Percentiles rank a stretch among this genome's conserved stretches.
These are phyloP conservation scores for Suhomyces sp. DNA, from an alignment of 805 yeast genomes.

Conservation along the genomic window DNA sequence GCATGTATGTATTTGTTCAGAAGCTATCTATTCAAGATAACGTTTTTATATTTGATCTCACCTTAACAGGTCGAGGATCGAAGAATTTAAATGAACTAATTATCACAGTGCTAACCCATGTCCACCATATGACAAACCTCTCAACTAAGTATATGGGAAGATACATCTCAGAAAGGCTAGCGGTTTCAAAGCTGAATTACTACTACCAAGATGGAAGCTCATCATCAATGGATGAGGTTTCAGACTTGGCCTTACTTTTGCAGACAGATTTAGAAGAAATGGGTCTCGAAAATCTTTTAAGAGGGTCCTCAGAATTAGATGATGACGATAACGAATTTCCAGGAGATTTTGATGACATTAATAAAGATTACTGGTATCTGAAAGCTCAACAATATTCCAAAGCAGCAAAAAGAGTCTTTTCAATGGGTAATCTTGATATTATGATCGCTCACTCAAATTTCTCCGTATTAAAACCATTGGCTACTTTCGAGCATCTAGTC, in stretches of 20 bases:
- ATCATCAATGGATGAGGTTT: slow-evolving; percentile 50
- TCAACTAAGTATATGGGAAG: slow-evolving; percentile 29
- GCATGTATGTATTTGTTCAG: slow-evolving; percentile 44
- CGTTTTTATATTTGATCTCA: slow-evolving; percentile 50
- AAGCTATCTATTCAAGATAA: slow-evolving; percentile 33
- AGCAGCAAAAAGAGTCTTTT: slow-evolving; percentile 30
- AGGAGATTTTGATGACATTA: slow-evolving; percentile 34
- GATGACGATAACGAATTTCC: slow-evolving; percentile 8
- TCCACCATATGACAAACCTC: slow-evolving; percentile 11
- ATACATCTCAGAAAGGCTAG: slow-evolving; percentile 47
- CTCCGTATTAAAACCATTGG: slow-evolving; percentile 6
- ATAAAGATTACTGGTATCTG: slow-evolving; percentile 41
- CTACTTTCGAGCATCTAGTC: background rate
- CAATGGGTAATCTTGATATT: background rate
- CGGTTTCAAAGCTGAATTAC: slow-evolving; percentile 44
- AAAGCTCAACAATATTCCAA: slow-evolving; percentile 36
- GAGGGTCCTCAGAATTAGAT: slow-evolving; percentile 38
- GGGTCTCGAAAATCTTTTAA: slow-evolving; percentile 41
- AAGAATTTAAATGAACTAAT: slow-evolving; percentile 35
- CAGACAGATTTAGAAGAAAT: slow-evolving; percentile 32
- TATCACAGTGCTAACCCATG: slow-evolving; percentile 30
- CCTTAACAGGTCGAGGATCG: slow-evolving; percentile 48
- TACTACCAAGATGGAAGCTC: slow-evolving; percentile 36
- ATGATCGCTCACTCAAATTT: background rate
- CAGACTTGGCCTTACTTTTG: slow-evolving; percentile 38